These are phyloP conservation scores for Plasmodium sp. DNA, from an alignment of 169 alveolate species.

Conservation along the genomic window DNA sequence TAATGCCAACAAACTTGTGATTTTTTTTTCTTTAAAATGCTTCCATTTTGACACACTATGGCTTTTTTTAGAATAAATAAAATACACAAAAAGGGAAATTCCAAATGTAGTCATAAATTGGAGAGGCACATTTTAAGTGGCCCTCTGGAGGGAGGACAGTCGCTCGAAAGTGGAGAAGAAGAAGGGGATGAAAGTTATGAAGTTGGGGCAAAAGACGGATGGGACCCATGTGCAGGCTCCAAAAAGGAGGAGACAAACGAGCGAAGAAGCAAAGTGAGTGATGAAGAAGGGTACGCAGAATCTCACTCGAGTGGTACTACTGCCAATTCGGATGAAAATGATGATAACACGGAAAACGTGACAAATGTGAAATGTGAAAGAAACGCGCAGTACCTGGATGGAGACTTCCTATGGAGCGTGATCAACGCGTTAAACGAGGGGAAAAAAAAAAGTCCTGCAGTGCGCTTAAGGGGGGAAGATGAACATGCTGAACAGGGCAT, in stretches of 20 bases:
- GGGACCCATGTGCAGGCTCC: not conserved
- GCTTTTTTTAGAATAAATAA: not conserved
- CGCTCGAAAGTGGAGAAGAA: not conserved
- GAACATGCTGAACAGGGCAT: not conserved
- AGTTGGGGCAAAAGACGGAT: not conserved
- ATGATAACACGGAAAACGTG: not conserved
- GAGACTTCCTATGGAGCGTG: conserved; percentile 11
- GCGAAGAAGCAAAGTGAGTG: not conserved
- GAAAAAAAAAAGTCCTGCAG: not conserved
- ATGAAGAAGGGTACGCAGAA: not conserved
- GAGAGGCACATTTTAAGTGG: not conserved
- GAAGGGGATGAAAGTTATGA: conserved; percentile 2
- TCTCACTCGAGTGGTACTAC: not conserved
- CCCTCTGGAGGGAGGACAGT: not conserved
- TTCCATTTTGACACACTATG: not conserved
- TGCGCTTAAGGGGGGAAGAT: not conserved
- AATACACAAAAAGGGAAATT: not conserved
- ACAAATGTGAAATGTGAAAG: not conserved
- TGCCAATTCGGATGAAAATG: not conserved
- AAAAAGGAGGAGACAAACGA: not conserved
- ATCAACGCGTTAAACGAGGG: not conserved
- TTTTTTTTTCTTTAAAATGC: not conserved
- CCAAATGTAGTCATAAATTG: not conserved
- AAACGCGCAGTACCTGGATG: not conserved
- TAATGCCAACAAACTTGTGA: not conserved